Evolutionary conservation across 352 stramenopile species (phyloP).

Genomic region (Aphanomyces invadans): DNA sequence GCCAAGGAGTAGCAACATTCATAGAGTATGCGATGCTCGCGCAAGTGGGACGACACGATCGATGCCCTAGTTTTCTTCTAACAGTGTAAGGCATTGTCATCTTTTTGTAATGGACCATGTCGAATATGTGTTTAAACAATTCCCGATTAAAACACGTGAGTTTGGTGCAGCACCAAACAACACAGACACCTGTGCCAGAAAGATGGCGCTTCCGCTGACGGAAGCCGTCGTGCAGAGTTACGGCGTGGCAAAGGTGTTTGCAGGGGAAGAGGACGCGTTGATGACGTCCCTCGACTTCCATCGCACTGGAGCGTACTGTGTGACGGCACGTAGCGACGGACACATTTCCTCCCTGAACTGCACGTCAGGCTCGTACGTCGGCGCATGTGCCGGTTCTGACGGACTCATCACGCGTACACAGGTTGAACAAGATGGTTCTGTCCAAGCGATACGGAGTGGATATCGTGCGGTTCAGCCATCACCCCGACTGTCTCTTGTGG

Average conservation of each 20-base stretch:
- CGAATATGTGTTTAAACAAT: too few species aligned
- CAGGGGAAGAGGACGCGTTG: conserved; percentile 42
- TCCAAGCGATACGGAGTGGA: conserved; percentile 79
- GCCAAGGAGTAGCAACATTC: too few species aligned
- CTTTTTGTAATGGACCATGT: too few species aligned
- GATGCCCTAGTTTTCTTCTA: too few species aligned
- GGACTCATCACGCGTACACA: too few species aligned
- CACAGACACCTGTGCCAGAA: too few species aligned
- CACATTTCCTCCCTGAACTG: conserved; percentile 78
- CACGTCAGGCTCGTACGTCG: conserved; percentile 62
- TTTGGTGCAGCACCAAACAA: too few species aligned
- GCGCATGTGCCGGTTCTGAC: neutral
- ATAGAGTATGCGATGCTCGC: too few species aligned
- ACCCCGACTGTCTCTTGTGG: conserved; percentile 80
- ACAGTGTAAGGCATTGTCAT: too few species aligned
- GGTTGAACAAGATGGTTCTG: conserved; percentile 77
- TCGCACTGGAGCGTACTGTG: conserved; percentile 64
- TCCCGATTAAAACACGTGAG: too few species aligned
- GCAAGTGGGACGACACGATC: too few species aligned
- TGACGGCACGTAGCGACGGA: conserved; percentile 66
- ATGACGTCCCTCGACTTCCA: conserved; percentile 73
- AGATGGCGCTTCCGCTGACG: conserved; percentile 29
- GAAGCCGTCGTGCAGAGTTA: conserved; percentile 60
- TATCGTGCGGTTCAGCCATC: conserved; percentile 70
- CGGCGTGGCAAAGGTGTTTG: conserved; percentile 56